Base-by-base conservation (phyloP, 2,329 filamentous ascomycete genomes). In the Sarocladium strictum region DNA sequence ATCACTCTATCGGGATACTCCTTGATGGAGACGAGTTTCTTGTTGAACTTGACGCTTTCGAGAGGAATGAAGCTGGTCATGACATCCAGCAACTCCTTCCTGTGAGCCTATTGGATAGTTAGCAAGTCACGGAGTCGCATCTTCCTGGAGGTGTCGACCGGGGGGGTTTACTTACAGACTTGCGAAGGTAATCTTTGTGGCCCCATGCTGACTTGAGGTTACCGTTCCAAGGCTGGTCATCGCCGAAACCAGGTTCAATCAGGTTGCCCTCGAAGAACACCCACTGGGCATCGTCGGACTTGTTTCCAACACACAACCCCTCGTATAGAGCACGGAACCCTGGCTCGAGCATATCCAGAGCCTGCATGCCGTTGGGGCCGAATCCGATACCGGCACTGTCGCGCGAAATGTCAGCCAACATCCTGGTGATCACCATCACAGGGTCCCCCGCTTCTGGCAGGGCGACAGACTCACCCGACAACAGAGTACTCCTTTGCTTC, bases 31-130 rank as follows among this genome's bases (percentile, higher is more conserved):
- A 19, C 24, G 21, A 47, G 41, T 19, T 47, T 47, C 41, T 47
- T 47, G 21, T n/a, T 29, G 41, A 47, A 47, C 41, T 47, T 47
- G 21, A 47, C 41, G 21, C 41, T 47, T 6, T 47, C 41, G n/a
- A 47, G 5, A 19, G 41, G 41, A 19, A 47, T 47, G 17, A 47
- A 47, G 41, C 41, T 47, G 41, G 41, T 47, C 41, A 47, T 47
- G 41, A 47, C 24, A n/a, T 47, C 41, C 10, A 47, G 41, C 41
- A 47, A 23, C n/a, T 47, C 41, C 26, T 47, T 47, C 26, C 41
- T 6, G 41, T 47, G 41, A 21, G 41, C 41, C 41, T 47, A 7
- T 15, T 38, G 32, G 35, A n/a, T 15, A 38, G 35, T 38, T 15
- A n/a, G 35, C 35, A n/a, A n/a, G n/a, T n/a, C n/a, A n/a, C n/a